Evolutionary conservation across 208 protist species (phyloP).

Genomic region (Balamuthia mandrillaris): DNA sequence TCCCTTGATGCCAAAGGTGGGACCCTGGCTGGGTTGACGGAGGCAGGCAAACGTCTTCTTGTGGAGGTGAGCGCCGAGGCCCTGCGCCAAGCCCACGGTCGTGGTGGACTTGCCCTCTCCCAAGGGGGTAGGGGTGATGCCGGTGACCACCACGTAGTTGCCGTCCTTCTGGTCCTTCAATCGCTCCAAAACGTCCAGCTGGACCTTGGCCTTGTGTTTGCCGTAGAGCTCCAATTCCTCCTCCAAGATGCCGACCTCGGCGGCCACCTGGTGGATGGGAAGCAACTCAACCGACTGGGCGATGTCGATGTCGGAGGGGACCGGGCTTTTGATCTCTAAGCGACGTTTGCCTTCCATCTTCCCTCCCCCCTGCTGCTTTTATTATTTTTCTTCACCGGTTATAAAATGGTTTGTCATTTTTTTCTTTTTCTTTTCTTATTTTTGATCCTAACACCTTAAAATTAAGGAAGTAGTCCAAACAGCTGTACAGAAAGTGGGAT

Average conservation of each 20-base stretch:
- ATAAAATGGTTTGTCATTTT: not conserved
- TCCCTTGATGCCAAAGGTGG: constrained; percentile 88
- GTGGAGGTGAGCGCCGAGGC: constrained; percentile 91
- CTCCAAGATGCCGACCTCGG: constrained; percentile 70
- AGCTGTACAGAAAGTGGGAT: too few species aligned
- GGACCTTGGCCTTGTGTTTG: constrained; percentile 82
- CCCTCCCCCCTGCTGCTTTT: too few species aligned
- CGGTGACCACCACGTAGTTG: constrained; percentile 94
- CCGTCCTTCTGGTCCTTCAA: constrained; percentile 72
- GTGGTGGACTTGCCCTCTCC: constrained; percentile 97
- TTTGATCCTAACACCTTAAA: not conserved
- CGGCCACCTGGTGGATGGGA: constrained; percentile 72
- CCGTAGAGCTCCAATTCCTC: constrained; percentile 89
- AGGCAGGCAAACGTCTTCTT: constrained; percentile 90
- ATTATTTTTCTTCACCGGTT: too few species aligned
- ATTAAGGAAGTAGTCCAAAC: too few species aligned
- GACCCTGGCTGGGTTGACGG: constrained; percentile 94
- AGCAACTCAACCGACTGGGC: constrained; percentile 77
- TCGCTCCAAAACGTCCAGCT: constrained; percentile 81
- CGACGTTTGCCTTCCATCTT: not conserved
- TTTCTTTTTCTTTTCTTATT: not conserved
- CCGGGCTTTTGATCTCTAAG: constrained; percentile 44
- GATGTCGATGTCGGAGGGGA: constrained; percentile 92
- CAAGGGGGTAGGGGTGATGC: constrained; percentile 83
- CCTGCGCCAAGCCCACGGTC: constrained; percentile 84